phyloP scores from a whole-genome alignment of 2,329 filamentous ascomycete species.

The Didymella pomorum region DNA sequence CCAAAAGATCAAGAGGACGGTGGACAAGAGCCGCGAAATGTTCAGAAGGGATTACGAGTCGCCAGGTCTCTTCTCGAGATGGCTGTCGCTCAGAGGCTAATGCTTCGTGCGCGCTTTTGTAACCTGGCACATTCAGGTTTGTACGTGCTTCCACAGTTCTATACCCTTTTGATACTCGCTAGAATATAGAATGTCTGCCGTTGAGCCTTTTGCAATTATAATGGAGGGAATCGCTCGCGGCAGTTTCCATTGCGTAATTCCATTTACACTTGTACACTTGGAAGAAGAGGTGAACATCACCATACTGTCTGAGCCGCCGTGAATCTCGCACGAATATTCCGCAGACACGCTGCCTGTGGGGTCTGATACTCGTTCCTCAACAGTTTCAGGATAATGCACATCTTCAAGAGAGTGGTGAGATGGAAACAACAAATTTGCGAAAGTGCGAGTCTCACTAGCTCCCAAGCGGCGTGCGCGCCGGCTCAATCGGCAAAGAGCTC shows the following conservation, averaged over 20 bases:
- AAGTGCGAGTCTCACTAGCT: not conserved
- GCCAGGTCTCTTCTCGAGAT: conserved; percentile 13
- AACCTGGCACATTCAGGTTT: not conserved
- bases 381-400: not conserved
- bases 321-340: not conserved
- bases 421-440: not conserved
- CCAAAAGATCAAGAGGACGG: conserved; percentile 33
- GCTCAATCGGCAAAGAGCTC: conserved; percentile 10
- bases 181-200: not conserved
- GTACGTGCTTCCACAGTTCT: conserved; percentile 9
- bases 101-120: not conserved
- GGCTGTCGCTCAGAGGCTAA: conserved; percentile 11
- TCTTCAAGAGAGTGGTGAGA: not conserved
- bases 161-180: conserved; percentile 8
- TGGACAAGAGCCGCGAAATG: conserved; percentile 26
- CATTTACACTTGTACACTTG: not conserved
- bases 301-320: not conserved
- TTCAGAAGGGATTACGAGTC: conserved; percentile 27
- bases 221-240: not conserved
- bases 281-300: not conserved
- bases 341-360: not conserved
- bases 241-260: not conserved
- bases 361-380: not conserved
- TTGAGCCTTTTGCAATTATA: not conserved
- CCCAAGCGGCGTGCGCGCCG: not conserved